Conservation (phyloP, 164 flowering plant species). For the Piper longum region DNA sequence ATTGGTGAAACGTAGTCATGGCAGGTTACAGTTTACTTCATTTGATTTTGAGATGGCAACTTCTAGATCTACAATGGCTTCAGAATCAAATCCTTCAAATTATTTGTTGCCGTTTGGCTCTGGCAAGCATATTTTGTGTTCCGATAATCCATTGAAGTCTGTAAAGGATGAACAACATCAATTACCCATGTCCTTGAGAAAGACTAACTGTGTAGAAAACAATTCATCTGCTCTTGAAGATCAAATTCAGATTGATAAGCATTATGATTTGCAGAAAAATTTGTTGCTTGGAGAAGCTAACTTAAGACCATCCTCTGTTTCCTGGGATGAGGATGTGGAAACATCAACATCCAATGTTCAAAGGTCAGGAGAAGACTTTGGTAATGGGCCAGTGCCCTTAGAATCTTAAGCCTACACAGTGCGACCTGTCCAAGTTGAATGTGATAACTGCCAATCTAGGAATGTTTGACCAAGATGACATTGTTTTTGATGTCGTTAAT, state of each 20-base stretch:
- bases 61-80: slow-evolving; percentile 26
- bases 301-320: slow-evolving; percentile 34
- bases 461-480: slow-evolving; percentile 14
- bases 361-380: slow-evolving; percentile 3
- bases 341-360: slow-evolving; percentile 30
- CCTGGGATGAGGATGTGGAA: slow-evolving; percentile 78
- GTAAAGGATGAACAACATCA: slow-evolving; percentile 24
- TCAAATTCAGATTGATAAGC: slow-evolving; percentile 7
- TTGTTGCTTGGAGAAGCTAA: slow-evolving; percentile 20
- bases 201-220: slow-evolving; percentile 14
- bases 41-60: slow-evolving; percentile 21
- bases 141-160: slow-evolving; percentile 18
- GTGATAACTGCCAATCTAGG: slow-evolving; percentile 6
- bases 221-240: slow-evolving; percentile 19
- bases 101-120: slow-evolving; percentile 15
- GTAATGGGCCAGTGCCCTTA: slow-evolving; percentile 12
- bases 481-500: slow-evolving; percentile 14
- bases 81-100: slow-evolving; percentile 25
- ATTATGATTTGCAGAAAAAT: slow-evolving; percentile 12
- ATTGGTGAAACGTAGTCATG: not conserved
- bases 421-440: slow-evolving; percentile 15
- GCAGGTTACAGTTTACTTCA: slow-evolving; percentile 39
- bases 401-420: slow-evolving; percentile 12
- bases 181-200: slow-evolving; percentile 17
- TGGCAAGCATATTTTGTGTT: slow-evolving; percentile 31